Percentiles rank a stretch among this genome's conserved stretches.
Conservation (phyloP, 75 land plant genomes). For the Selaginella tamariscina region DNA sequence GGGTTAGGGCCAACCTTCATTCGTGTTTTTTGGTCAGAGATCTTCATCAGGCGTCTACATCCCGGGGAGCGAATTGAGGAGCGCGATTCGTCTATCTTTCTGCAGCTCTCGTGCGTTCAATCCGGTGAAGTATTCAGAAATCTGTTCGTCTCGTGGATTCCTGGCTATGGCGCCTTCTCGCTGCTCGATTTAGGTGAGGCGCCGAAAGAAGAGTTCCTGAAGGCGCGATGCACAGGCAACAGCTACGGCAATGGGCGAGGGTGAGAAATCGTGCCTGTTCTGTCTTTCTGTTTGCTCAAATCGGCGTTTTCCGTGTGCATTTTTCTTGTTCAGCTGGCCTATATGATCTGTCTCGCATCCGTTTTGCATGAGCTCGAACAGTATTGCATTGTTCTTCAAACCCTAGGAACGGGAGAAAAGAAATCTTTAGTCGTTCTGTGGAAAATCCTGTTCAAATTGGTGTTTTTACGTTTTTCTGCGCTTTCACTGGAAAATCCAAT, state of each 20-base stretch:
- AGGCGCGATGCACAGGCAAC: not conserved
- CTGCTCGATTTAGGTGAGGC: not conserved
- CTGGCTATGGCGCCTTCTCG: not conserved
- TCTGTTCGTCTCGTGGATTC: not conserved
- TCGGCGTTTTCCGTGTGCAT: not conserved
- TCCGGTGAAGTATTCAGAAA: no score
- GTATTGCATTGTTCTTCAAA: no score
- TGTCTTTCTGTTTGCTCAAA: not conserved
- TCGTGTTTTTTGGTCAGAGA: not conserved
- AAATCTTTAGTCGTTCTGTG: not conserved
- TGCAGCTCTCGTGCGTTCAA: no score
- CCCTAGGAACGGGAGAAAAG: no score
- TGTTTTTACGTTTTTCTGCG: not conserved
- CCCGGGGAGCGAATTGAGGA: not conserved
- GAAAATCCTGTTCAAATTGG: not conserved
- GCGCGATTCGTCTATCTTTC: not conserved
- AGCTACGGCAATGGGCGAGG: constrained; percentile 4
- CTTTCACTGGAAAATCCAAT: no score
- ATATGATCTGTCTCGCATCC: not conserved
- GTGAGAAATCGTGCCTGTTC: no score
- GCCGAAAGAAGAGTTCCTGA: not conserved
- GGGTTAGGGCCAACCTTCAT: not conserved
- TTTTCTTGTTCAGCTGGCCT: not conserved
- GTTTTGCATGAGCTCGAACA: not conserved
- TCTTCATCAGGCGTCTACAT: no score